These are phyloP conservation scores for Luzula sylvatica DNA, from an alignment of 176 grass and related monocot species.

Conservation along the genomic window DNA sequence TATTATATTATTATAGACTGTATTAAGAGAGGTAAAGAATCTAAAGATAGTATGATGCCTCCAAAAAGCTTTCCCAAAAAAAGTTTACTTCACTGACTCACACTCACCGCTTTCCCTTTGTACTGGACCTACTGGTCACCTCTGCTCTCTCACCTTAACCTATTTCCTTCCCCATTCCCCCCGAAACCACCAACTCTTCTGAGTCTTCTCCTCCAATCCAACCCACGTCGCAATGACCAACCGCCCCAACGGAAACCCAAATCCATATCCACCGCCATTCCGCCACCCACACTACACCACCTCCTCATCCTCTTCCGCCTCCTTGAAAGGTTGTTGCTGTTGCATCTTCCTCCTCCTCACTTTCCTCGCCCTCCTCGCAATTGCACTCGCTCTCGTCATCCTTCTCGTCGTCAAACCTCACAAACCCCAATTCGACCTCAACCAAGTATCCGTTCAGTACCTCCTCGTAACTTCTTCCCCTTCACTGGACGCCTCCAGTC, in stretches of 20 bases:
- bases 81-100: too few relatives aligned
- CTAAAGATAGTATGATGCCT: too few relatives aligned
- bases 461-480: slow-evolving; percentile 65
- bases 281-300: slow-evolving; percentile 57
- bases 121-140: too few relatives aligned
- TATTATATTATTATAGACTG: too few relatives aligned
- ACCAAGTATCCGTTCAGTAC: slow-evolving; percentile 95
- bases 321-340: slow-evolving; percentile 93
- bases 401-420: slow-evolving; percentile 89
- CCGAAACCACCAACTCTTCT: too few relatives aligned
- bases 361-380: slow-evolving; percentile 76
- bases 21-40: too few relatives aligned
- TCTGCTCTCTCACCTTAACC: too few relatives aligned
- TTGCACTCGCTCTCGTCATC: slow-evolving; percentile 76
- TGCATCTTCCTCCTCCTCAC: slow-evolving; percentile 86
- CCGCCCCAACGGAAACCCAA: background rate
- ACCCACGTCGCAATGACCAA: too few relatives aligned
- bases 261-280: slow-evolving; percentile 20
- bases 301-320: slow-evolving; percentile 44
- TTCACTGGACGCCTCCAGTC: slow-evolving; percentile 5
- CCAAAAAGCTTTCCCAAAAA: too few relatives aligned
- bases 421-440: slow-evolving; percentile 96
- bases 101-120: too few relatives aligned
- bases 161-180: too few relatives aligned
- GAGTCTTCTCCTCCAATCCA: too few relatives aligned